These are phyloP conservation scores for Epichloe amarillans DNA, from an alignment of 2,329 filamentous ascomycete genomes.

Conservation along the genomic window DNA sequence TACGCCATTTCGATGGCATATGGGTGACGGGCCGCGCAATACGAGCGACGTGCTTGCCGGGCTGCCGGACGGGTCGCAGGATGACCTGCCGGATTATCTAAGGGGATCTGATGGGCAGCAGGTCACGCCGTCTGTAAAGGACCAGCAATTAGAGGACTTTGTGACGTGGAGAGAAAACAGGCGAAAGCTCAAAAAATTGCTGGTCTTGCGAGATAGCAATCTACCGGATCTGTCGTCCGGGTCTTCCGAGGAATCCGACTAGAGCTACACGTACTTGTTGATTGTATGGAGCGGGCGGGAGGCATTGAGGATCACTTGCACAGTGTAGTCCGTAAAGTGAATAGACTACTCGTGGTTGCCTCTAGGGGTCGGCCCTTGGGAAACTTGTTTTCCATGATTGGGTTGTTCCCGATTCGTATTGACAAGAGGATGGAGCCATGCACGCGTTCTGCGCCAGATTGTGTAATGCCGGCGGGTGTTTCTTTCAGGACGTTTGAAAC, in stretches of 20 bases:
- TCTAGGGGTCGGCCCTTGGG: background rate
- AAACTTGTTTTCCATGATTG: background rate
- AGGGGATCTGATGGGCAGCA: constrained; percentile 38
- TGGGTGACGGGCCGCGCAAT: constrained; percentile 45
- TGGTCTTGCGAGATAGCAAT: constrained; percentile 31
- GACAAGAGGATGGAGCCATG: background rate
- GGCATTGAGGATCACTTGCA: background rate
- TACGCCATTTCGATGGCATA: constrained; percentile 39
- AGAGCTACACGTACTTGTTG: background rate
- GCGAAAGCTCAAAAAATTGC: constrained; percentile 29
- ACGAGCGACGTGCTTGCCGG: constrained; percentile 10
- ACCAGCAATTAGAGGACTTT: constrained; percentile 36
- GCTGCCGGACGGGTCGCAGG: constrained; percentile 11
- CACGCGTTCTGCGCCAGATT: too few species aligned
- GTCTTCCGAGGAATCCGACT: background rate
- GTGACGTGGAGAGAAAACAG: constrained; percentile 31
- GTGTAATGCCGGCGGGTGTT: background rate
- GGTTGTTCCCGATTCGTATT: background rate
- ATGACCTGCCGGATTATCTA: constrained; percentile 34
- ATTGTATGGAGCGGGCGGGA: too few species aligned
- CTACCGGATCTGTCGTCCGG: constrained; percentile 16
- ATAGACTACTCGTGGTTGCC: too few species aligned
- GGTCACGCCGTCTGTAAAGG: constrained; percentile 43
- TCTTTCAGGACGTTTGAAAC: background rate
- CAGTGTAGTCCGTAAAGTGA: too few species aligned